Evolutionary conservation across 305 asterid genomes (phyloP).

Genomic region (Fraxinus platypoda): DNA sequence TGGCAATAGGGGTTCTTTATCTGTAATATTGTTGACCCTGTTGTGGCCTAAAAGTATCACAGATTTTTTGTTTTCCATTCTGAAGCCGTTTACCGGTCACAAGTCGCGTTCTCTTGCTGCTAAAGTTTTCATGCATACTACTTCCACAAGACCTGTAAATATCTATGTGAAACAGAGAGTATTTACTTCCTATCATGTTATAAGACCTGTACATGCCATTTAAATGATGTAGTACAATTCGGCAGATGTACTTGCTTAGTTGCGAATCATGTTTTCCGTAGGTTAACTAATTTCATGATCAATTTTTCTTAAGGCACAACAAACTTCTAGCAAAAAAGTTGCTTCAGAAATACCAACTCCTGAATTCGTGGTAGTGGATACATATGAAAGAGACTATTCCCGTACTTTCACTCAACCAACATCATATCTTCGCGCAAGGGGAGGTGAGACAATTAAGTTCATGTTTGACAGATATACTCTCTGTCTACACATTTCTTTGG

Average conservation of each 20-base stretch:
- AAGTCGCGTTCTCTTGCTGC: background rate
- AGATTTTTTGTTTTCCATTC: background rate
- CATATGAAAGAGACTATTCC: slow-evolving; percentile 93
- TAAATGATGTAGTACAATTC: slow-evolving; percentile 14
- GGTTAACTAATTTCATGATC: slow-evolving; percentile 13
- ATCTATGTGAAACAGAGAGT: background rate
- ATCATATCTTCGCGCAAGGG: slow-evolving; percentile 90
- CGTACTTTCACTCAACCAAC: slow-evolving; percentile 80
- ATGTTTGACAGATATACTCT: background rate
- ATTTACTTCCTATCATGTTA: slow-evolving; percentile 6
- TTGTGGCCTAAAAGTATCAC: background rate
- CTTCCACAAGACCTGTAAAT: background rate
- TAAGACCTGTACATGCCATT: background rate
- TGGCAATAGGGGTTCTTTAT: background rate
- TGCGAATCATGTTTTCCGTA: background rate
- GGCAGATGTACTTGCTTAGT: background rate
- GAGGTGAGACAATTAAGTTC: slow-evolving; percentile 56
- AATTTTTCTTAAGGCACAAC: slow-evolving; percentile 54
- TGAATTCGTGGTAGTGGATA: slow-evolving; percentile 81
- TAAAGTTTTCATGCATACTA: background rate
- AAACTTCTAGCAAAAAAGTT: slow-evolving; percentile 56
- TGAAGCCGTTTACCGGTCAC: background rate
- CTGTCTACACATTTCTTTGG: background rate
- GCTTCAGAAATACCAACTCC: slow-evolving; percentile 96
- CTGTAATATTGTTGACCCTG: background rate